phyloP scores from a whole-genome alignment of 2,329 filamentous ascomycete species.

The Exophiala lecanii-corni region DNA sequence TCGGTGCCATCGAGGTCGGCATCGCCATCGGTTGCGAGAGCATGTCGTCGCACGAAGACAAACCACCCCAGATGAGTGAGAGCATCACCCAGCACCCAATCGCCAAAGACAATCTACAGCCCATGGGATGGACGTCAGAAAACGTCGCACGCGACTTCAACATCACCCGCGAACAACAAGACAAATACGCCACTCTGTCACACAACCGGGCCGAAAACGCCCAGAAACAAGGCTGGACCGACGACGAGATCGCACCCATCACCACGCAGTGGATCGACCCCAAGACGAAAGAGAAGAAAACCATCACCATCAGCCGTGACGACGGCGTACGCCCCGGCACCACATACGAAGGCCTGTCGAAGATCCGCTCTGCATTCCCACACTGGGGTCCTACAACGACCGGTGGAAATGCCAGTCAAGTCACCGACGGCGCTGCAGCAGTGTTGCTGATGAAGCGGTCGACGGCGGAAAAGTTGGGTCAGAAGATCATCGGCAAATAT shows the following conservation, averaged over 20 bases:
- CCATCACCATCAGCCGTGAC: constrained; percentile 75
- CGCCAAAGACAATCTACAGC: constrained; percentile 91
- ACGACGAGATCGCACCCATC: constrained; percentile 83
- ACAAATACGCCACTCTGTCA: constrained; percentile 80
- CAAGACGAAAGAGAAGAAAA: constrained; percentile 79
- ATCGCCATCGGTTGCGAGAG: constrained; percentile 93
- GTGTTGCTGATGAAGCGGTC: constrained; percentile 95
- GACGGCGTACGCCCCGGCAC: constrained; percentile 83
- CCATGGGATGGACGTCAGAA: constrained; percentile 94
- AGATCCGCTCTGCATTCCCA: constrained; percentile 85
- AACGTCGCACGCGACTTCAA: constrained; percentile 84
- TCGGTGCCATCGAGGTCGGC: constrained; percentile 91
- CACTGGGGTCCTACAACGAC: constrained; percentile 83
- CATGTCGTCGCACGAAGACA: constrained; percentile 81
- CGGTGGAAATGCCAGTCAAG: constrained; percentile 91
- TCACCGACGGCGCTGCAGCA: constrained; percentile 91
- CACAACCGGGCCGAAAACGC: constrained; percentile 86
- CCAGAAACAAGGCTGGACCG: constrained; percentile 82
- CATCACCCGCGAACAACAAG: constrained; percentile 71
- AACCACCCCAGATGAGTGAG: constrained; percentile 88
- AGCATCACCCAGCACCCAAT: constrained; percentile 74
- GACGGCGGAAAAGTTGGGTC: constrained; percentile 75
- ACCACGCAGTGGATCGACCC: constrained; percentile 84
- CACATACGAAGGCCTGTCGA: constrained; percentile 77
- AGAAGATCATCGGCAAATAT: constrained; percentile 91